Conservation (phyloP, 1,284 basidiomycete genomes). For the Boletus austroedulis region DNA sequence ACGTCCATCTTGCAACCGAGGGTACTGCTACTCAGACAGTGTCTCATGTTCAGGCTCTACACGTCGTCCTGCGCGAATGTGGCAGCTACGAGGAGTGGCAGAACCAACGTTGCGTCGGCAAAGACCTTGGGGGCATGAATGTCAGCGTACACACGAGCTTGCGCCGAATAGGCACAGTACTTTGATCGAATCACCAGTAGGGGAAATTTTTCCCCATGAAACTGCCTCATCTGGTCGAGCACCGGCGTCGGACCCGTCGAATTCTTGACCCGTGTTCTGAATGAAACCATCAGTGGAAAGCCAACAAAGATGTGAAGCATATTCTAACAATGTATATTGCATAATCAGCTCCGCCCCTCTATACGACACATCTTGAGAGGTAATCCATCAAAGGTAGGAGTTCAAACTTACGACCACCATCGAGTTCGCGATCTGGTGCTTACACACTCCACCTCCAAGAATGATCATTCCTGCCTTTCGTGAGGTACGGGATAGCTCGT, state of each 20-base stretch:
- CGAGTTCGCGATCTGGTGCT: background rate
- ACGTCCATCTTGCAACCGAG: background rate
- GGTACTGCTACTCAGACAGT: background rate
- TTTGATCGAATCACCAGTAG: background rate
- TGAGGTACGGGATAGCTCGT: background rate
- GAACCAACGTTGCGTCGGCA: background rate
- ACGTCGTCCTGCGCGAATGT: background rate
- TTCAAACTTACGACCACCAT: background rate
- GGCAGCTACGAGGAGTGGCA: background rate
- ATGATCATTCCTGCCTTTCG: background rate
- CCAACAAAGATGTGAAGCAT: background rate
- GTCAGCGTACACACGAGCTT: background rate
- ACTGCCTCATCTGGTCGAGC: background rate
- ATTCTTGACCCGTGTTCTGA: background rate
- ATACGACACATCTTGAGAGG: background rate
- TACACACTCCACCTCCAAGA: background rate
- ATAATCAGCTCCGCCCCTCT: background rate
- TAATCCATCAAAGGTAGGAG: background rate
- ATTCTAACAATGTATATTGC: background rate
- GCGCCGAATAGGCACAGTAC: background rate
- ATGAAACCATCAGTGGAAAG: background rate
- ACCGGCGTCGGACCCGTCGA: background rate
- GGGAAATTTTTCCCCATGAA: background rate
- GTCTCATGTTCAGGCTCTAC: background rate
- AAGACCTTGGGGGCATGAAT: background rate